Percentiles rank a stretch among this genome's conserved stretches.
Conservation (phyloP, 306 rosid species). For the Citrullus mucosospermus region DNA sequence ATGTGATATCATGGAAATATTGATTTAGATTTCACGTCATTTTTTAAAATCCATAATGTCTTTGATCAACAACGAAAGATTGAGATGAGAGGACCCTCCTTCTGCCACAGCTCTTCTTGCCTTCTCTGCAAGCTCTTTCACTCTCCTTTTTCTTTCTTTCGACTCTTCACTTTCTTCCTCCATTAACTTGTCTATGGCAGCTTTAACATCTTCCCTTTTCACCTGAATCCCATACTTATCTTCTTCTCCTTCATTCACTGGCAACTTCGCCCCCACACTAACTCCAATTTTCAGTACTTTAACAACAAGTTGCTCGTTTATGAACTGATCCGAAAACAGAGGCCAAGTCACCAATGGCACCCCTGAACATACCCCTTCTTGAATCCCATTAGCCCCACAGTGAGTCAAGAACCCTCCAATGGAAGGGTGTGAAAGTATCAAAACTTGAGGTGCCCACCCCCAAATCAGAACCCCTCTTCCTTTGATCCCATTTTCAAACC, state of each 20-base stretch:
- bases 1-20: too few species aligned
- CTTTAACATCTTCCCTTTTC: background rate
- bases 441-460: constrained; percentile 6
- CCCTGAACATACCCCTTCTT: background rate
- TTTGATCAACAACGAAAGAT: background rate
- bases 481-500: constrained; percentile 20
- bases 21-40: too few species aligned
- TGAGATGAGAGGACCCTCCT: background rate
- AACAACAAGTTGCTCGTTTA: background rate
- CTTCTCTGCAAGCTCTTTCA: background rate
- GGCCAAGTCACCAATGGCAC: background rate
- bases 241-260: background rate
- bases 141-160: background rate
- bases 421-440: background rate
- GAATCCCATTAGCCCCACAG: background rate
- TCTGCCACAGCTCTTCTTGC: background rate
- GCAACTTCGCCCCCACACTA: constrained; percentile 32
- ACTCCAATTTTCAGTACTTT: background rate
- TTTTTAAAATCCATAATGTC: background rate
- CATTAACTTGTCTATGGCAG: background rate
- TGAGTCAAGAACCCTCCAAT: constrained; percentile 4
- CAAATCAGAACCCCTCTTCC: background rate
- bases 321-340: background rate
- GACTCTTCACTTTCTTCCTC: background rate
- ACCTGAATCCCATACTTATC: constrained; percentile 8